Conservation (phyloP, 2,329 filamentous ascomycete species). For the Stachybotrys chartarum region DNA sequence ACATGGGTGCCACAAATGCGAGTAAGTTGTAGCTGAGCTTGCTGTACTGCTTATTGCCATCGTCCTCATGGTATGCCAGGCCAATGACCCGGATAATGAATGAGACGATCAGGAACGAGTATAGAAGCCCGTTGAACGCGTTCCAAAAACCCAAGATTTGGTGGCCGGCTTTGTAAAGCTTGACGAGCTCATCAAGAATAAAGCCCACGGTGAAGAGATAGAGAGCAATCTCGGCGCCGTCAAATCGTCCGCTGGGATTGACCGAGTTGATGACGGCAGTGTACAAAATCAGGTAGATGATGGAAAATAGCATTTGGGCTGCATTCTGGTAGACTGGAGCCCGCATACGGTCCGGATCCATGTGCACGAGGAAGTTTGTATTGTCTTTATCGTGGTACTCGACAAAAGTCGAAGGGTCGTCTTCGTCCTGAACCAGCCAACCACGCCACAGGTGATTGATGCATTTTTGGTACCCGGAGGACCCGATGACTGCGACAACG, state of each 20-base stretch:
- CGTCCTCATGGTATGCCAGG: constrained; percentile 34
- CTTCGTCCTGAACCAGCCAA: constrained; percentile 93
- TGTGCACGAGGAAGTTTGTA: constrained; percentile 68
- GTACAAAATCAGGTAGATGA: constrained; percentile 79
- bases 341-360: constrained; percentile 92
- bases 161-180: constrained; percentile 89
- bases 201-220: constrained; percentile 92
- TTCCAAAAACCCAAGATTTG: constrained; percentile 97
- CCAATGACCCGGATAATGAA: constrained; percentile 76
- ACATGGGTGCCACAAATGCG: constrained; percentile 90
- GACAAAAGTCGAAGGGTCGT: constrained; percentile 83
- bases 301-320: constrained; percentile 75
- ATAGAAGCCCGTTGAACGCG: constrained; percentile 81
- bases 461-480: constrained; percentile 92
- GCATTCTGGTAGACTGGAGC: constrained; percentile 89
- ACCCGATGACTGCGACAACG: constrained; percentile 80
- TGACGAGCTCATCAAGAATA: constrained; percentile 77
- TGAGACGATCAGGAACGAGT: constrained; percentile 69
- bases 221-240: constrained; percentile 73
- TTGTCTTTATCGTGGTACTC: constrained; percentile 80
- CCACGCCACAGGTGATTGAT: constrained; percentile 89
- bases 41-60: constrained; percentile 56
- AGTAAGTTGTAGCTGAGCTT: constrained; percentile 87
- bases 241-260: constrained; percentile 76
- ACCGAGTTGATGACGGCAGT: constrained; percentile 92